Conservation (phyloP, 2,329 filamentous ascomycete genomes). For the Calonectria fujianensis region DNA sequence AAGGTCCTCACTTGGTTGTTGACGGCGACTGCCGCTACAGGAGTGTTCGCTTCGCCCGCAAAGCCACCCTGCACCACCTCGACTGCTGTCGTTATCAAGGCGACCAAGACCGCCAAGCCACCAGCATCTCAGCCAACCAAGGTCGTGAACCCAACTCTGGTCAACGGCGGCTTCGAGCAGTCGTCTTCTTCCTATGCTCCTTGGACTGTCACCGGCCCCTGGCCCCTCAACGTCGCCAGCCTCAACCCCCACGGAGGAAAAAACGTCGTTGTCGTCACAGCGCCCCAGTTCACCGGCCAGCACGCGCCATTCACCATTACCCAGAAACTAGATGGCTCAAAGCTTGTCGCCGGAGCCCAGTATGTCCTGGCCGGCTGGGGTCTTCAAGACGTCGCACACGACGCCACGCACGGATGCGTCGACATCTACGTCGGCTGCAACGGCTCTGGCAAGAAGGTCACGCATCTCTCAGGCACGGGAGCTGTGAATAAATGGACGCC, state of each 20-base stretch:
- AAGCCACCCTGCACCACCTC: neutral
- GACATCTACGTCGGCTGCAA: neutral
- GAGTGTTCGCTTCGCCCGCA: neutral
- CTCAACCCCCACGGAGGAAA: neutral
- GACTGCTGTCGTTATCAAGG: neutral
- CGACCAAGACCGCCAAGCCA: neutral
- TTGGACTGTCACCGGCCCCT: neutral
- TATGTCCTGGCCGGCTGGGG: constrained; percentile 9
- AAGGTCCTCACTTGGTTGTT: constrained; percentile 6
- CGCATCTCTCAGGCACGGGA: neutral
- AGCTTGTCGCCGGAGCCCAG: neutral
- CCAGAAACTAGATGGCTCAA: neutral
- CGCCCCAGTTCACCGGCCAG: neutral
- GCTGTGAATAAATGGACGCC: neutral
- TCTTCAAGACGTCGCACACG: neutral
- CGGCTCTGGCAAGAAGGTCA: neutral
- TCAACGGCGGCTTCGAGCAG: constrained; percentile 1
- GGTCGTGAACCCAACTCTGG: neutral
- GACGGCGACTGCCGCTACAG: neutral
- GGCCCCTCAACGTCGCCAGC: neutral
- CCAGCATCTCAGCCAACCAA: neutral
- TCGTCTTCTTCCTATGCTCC: neutral
- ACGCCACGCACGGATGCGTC: neutral
- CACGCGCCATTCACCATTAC: neutral
- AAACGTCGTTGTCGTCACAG: neutral